phyloP scores from a whole-genome alignment of 73 alveolate genomes.

The Uronychia binucleata region DNA sequence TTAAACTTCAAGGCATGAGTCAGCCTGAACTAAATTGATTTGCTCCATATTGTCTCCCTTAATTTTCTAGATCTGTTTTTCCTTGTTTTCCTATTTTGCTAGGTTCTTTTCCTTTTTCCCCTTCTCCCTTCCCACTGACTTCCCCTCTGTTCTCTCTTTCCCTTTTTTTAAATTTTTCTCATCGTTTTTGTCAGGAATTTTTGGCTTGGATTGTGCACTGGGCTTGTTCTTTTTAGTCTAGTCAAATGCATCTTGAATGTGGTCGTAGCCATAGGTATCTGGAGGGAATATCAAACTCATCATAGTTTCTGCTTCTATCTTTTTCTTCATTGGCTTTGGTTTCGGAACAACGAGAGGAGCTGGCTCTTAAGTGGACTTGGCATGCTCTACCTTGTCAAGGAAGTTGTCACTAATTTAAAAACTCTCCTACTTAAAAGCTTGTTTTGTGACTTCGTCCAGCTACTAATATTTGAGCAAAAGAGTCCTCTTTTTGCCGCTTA shows the following conservation, averaged over 20 bases:
- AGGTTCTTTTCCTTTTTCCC: neutral
- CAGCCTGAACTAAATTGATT: no score
- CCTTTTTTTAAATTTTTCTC: no score
- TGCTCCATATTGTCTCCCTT: no score
- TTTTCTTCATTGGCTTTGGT: neutral
- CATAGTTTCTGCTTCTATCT: neutral
- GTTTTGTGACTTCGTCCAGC: slow-evolving; percentile 41
- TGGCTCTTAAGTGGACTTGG: neutral
- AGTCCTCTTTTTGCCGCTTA: slow-evolving; percentile 12
- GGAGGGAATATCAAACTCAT: neutral
- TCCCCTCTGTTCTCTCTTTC: neutral
- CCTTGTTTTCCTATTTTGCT: neutral
- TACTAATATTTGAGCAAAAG: slow-evolving; percentile 24
- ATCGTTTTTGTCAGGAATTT: neutral
- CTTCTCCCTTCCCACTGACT: neutral
- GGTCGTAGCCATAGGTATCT: neutral
- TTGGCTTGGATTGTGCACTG: no score
- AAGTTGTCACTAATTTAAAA: neutral
- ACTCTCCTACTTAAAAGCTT: slow-evolving; percentile 37
- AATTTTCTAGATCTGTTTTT: slow-evolving; percentile 2
- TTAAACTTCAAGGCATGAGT: no score
- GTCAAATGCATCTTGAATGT: no score
- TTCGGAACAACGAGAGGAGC: neutral
- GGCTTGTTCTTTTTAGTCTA: no score
- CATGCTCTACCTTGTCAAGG: neutral